phyloP scores from a whole-genome alignment of 331 rosid species.

The Stylosanthes scabra region DNA sequence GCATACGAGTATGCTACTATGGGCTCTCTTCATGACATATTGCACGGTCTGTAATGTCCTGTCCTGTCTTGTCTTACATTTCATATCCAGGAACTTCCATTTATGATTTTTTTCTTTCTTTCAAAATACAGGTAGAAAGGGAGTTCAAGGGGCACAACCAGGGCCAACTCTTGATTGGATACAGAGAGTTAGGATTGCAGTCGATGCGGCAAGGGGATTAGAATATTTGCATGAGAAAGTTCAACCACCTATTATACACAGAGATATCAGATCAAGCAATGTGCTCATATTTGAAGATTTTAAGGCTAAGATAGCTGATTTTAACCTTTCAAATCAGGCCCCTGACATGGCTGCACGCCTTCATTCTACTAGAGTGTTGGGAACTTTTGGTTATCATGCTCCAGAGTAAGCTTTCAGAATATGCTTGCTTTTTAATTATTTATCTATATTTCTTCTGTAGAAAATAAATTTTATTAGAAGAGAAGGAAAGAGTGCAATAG shows the following conservation, averaged over 20 bases:
- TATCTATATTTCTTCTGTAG: neutral
- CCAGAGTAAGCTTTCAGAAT: slow-evolving; percentile 79
- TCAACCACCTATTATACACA: slow-evolving; percentile 86
- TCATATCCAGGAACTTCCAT: slow-evolving; percentile 24
- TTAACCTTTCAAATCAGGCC: slow-evolving; percentile 98
- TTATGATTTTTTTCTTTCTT: slow-evolving; percentile 24
- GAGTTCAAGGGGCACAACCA: slow-evolving; percentile 99
- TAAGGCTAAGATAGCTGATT: slow-evolving; percentile 96
- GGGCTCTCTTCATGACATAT: slow-evolving; percentile 98
- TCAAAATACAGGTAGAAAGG: slow-evolving; percentile 82
- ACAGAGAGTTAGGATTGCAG: slow-evolving; percentile 97
- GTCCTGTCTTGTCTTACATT: slow-evolving; percentile 6
- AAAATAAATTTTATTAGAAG: no score
- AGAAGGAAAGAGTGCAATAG: no score
- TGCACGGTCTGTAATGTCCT: slow-evolving; percentile 71
- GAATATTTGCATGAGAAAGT: slow-evolving; percentile 97
- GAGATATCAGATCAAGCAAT: slow-evolving; percentile 97
- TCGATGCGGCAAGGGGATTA: slow-evolving; percentile 95
- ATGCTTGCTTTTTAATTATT: slow-evolving; percentile 28
- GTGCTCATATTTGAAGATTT: slow-evolving; percentile 95
- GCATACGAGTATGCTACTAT: slow-evolving; percentile 98
- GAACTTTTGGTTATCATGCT: slow-evolving; percentile 99
- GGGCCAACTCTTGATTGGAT: slow-evolving; percentile 99
- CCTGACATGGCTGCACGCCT: slow-evolving; percentile 99
- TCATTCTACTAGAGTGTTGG: slow-evolving; percentile 97